Evolutionary conservation across 306 rosid species (phyloP).

Genomic region (Vigna radiata): DNA sequence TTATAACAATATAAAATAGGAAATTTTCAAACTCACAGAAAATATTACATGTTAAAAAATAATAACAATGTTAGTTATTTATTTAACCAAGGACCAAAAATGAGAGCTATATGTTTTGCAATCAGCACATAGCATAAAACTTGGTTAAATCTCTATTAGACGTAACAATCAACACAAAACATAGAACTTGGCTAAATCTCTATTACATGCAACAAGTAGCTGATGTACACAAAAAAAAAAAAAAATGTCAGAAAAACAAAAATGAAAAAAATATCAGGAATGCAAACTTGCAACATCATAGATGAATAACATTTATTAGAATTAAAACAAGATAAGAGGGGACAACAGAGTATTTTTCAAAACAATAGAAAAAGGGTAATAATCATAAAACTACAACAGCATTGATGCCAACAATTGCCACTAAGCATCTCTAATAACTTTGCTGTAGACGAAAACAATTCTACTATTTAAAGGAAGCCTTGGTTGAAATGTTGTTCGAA

Average conservation of each 20-base stretch:
- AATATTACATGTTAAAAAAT: too few relatives aligned
- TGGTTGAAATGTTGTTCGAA: slow-evolving; percentile 70
- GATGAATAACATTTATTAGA: slow-evolving; percentile 25
- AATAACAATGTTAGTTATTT: too few relatives aligned
- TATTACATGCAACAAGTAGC: not conserved
- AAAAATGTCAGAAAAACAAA: not conserved
- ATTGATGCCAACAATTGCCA: slow-evolving; percentile 29
- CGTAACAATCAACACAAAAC: not conserved
- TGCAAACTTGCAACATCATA: not conserved
- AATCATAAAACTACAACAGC: slow-evolving; percentile 21
- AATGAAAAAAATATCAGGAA: not conserved
- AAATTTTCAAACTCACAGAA: too few relatives aligned
- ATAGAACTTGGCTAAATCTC: not conserved
- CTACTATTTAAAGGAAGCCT: slow-evolving; percentile 45
- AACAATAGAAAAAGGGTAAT: not conserved
- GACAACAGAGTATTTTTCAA: slow-evolving; percentile 1
- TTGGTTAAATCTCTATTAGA: too few relatives aligned
- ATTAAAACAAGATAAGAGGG: slow-evolving; percentile 27
- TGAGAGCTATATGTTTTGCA: not conserved
- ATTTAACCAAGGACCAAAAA: not conserved
- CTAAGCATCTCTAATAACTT: slow-evolving; percentile 23
- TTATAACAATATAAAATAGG: too few relatives aligned
- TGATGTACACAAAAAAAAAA: not conserved
- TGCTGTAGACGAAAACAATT: not conserved
- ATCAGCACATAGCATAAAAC: not conserved